phyloP scores from a whole-genome alignment of 2,329 filamentous ascomycete species.

The Arthrinium puccinioides region DNA sequence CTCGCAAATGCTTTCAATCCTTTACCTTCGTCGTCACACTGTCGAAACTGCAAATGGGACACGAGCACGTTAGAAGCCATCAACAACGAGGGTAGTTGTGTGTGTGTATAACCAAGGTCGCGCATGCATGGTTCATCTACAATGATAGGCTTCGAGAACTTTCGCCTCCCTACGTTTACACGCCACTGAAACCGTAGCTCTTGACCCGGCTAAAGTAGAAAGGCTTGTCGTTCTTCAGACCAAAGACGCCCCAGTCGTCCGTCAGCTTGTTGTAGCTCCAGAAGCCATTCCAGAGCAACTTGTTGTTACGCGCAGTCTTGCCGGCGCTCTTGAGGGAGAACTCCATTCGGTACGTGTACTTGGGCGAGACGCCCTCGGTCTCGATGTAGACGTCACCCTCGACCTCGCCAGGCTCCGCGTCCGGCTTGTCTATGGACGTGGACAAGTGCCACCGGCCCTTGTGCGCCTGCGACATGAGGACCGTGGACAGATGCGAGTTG shows the following conservation, averaged over 20 bases:
- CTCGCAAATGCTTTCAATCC: no score
- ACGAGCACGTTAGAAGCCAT: no score
- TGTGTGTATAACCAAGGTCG: no score
- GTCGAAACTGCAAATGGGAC: no score
- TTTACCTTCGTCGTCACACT: no score
- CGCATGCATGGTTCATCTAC: no score
- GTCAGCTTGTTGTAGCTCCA: slow-evolving; percentile 87
- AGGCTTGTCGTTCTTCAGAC: slow-evolving; percentile 53
- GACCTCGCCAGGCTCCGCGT: slow-evolving; percentile 25
- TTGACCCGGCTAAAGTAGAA: slow-evolving; percentile 62
- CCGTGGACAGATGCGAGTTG: slow-evolving; percentile 33
- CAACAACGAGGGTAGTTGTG: no score
- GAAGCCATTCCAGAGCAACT: slow-evolving; percentile 80
- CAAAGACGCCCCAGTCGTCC: slow-evolving; percentile 84
- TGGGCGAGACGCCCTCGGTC: slow-evolving; percentile 70
- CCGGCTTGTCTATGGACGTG: slow-evolving; percentile 20
- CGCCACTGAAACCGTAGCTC: slow-evolving; percentile 48
- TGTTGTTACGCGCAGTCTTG: slow-evolving; percentile 68
- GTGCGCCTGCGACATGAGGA: slow-evolving; percentile 62
- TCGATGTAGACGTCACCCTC: slow-evolving; percentile 74
- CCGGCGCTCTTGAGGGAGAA: slow-evolving; percentile 61
- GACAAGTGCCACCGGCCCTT: slow-evolving; percentile 46
- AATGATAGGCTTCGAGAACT: no score
- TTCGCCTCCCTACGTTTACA: no score
- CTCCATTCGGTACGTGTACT: slow-evolving; percentile 83